Base-by-base conservation (phyloP, 768 basidiomycete species). In the Russula griseocarnosa region DNA sequence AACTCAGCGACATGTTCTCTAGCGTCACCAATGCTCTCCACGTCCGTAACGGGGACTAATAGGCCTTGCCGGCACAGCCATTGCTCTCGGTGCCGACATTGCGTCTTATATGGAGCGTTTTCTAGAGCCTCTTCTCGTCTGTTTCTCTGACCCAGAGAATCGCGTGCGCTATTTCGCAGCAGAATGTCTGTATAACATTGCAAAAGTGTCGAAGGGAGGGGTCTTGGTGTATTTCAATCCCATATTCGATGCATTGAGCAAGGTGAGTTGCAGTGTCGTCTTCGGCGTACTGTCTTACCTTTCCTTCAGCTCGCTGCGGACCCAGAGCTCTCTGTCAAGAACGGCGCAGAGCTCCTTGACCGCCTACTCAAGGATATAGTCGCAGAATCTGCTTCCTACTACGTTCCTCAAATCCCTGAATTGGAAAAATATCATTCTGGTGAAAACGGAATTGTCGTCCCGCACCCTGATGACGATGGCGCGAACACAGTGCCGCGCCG, bases 311-410 rank as follows among this genome's bases (percentile, higher is more conserved):
- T 99, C 64, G 91, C 93, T 10, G 92, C 96, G 24, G 97, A 99
- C 74, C 90, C 93, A 0, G 96, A 98, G 69, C 71, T 92, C 42
- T 96, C 97, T 2, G 96, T 99, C 65, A 96, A 97, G 83, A 98
- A 98, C 71, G 96, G 96, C 2, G 95, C 97, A 1, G 97, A 99
- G 74, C 83, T 99, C 32, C 82, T 98, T 62, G 97, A 99, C 74
- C 85, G 96, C 22, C 83, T 98, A n/a, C 83, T 99, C 69, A 98
- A 98, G 72, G 97, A 99, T 69, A 96, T 98, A 54, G 96, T 98
- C 5, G 90, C 94, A 14, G 97, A 98, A 75, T 92, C 93, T 9
- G 97, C 96, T 2, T 93, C 94, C 0, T 88, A 91, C 40, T 98
- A 97, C 73, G 87, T 97, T 57, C 93, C 94, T 11, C 85, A 91